Percentiles rank a stretch among this genome's conserved stretches.
phyloP scores from a whole-genome alignment of 2,329 filamentous ascomycete genomes.

The Colletotrichum eremochloae region DNA sequence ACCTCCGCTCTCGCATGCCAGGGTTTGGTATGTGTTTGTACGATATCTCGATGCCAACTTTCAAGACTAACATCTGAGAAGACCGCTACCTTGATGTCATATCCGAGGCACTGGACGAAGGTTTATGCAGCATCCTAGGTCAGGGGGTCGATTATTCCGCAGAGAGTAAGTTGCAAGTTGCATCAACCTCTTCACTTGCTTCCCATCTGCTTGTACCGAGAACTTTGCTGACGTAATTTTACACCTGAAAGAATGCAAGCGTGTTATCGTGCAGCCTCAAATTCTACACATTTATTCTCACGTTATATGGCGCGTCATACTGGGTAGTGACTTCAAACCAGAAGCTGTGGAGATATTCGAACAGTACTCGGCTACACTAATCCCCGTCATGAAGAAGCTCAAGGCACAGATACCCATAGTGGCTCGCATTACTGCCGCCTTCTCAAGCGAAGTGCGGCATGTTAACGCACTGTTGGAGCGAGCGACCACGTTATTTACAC shows the following conservation, averaged over 20 bases:
- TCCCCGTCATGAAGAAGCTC: constrained; percentile 33
- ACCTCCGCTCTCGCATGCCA: constrained; percentile 30
- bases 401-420: constrained; percentile 34
- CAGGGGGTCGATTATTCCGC: constrained; percentile 1
- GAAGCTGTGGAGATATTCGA: constrained; percentile 30
- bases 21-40: constrained; percentile 18
- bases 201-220: no score
- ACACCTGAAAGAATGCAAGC: background rate
- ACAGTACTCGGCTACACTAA: constrained; percentile 29
- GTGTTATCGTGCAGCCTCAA: constrained; percentile 33
- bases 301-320: constrained; percentile 34
- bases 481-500: constrained; percentile 19
- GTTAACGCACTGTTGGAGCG: constrained; percentile 27
- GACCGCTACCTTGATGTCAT: constrained; percentile 34
- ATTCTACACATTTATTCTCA: constrained; percentile 35
- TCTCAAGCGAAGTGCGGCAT: constrained; percentile 24
- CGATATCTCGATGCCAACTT: accelerated
- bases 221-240: background rate
- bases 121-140: constrained; percentile 7
- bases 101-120: constrained; percentile 29
- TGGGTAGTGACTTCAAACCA: constrained; percentile 18
- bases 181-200: background rate
- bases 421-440: constrained; percentile 33
- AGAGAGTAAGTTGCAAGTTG: background rate
- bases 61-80: background rate